Evolutionary conservation across 306 rosid genomes (phyloP).

Genomic region (Cucurbita maxima): DNA sequence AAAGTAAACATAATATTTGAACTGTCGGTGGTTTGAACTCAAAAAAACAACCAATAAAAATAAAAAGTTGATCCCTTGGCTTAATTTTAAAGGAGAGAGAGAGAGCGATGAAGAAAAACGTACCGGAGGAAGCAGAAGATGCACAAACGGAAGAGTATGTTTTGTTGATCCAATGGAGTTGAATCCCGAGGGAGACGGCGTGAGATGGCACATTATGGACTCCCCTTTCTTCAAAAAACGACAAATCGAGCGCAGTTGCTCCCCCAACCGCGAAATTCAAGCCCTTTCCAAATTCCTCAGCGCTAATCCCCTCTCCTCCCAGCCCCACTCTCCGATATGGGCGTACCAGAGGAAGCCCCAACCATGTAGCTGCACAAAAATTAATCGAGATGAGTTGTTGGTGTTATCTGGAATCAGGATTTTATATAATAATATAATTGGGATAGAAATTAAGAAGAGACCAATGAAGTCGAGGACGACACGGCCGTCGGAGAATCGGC

Average conservation of each 20-base stretch:
- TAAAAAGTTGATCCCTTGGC: too few species aligned
- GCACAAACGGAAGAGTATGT: conserved; percentile 22
- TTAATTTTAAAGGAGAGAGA: too few species aligned
- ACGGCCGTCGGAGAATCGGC: conserved; percentile 22
- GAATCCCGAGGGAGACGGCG: conserved; percentile 14
- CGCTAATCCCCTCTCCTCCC: background rate
- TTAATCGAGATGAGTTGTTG: background rate
- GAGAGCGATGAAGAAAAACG: background rate
- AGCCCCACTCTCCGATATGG: conserved; percentile 25
- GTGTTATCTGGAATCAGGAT: background rate
- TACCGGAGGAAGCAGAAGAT: conserved; percentile 16
- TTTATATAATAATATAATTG: too few species aligned
- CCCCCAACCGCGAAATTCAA: conserved; percentile 47
- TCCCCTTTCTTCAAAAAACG: conserved; percentile 22
- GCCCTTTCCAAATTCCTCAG: conserved; percentile 11
- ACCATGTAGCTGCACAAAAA: conserved; percentile 25
- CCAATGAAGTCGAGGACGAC: conserved; percentile 1
- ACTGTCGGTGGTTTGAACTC: too few species aligned
- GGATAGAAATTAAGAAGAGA: background rate
- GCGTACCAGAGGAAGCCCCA: conserved; percentile 27
- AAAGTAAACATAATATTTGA: too few species aligned
- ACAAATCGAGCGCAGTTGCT: conserved; percentile 31
- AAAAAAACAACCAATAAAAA: too few species aligned
- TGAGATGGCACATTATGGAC: background rate
- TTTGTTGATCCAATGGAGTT: conserved; percentile 33